phyloP scores from a whole-genome alignment of 345 rosid genomes.

The Kandelia obovata region DNA sequence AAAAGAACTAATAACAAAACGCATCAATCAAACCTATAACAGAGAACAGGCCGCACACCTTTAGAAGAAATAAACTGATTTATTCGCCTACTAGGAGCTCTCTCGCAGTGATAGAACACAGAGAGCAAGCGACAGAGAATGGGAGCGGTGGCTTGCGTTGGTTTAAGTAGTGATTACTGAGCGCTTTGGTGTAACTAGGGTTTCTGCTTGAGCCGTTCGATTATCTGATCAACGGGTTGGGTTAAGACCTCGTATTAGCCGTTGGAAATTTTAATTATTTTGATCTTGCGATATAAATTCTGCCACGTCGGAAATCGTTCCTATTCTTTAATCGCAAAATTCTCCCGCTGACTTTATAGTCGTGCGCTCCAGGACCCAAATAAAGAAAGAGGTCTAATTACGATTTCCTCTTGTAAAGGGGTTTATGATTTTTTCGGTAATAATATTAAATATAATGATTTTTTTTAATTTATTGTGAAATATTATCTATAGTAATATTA shows the following conservation, averaged over 20 bases:
- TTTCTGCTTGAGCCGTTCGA: slow-evolving; percentile 2
- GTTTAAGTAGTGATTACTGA: neutral
- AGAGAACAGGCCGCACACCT: slow-evolving; percentile 13
- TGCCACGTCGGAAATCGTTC: neutral
- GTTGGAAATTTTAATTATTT: neutral
- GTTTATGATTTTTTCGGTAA: no score
- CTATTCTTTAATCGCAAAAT: no score
- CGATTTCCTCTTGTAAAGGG: no score
- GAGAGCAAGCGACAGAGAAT: slow-evolving; percentile 1
- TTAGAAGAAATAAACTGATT: neutral
- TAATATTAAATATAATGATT: no score
- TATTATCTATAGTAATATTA: no score
- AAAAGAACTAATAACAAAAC: neutral
- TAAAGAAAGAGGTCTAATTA: neutral
- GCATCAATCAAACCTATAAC: neutral
- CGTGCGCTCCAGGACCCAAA: neutral
- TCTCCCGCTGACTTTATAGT: neutral
- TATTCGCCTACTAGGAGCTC: neutral
- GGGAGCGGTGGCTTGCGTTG: neutral
- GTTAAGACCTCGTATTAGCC: neutral
- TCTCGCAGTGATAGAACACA: slow-evolving; percentile 1
- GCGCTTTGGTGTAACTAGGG: neutral
- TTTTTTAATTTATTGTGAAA: no score
- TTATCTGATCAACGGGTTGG: neutral
- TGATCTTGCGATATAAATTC: neutral